Evolutionary conservation across 768 basidiomycete species (phyloP).

Genomic region (Rubroboletus satanas): DNA sequence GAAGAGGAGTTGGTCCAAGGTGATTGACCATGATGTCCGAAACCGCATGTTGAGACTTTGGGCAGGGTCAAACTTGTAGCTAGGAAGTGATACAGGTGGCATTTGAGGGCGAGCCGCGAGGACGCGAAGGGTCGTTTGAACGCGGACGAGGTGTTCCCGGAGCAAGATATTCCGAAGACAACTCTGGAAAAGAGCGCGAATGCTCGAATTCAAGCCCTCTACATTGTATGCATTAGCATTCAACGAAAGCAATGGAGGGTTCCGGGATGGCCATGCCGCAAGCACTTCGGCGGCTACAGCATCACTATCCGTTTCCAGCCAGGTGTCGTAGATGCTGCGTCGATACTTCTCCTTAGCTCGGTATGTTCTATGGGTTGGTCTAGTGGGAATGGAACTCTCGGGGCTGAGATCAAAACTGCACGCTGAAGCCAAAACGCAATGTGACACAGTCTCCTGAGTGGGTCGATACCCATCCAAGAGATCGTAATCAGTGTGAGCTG

Average conservation of each 20-base stretch:
- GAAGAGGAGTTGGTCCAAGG: background rate
- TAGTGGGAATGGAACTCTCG: background rate
- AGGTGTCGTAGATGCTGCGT: background rate
- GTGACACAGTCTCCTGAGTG: background rate
- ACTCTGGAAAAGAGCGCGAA: background rate
- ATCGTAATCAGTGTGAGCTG: background rate
- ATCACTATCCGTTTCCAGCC: rapidly evolving
- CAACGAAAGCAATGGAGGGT: background rate
- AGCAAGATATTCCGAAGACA: background rate
- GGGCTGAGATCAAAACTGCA: background rate
- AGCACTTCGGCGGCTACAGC: background rate
- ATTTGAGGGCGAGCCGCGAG: background rate
- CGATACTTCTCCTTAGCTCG: background rate
- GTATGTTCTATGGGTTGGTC: background rate
- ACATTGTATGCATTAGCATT: background rate
- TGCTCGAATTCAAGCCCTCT: background rate
- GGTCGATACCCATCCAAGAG: background rate
- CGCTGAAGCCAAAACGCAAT: background rate
- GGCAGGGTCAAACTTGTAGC: background rate
- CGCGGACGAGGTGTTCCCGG: background rate
- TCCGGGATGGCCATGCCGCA: background rate
- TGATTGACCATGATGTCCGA: background rate
- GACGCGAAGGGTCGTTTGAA: background rate
- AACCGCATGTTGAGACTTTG: background rate
- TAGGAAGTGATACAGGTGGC: too few species aligned